A percentile compares a stretch with the other conserved stretches of the same genome.
These are phyloP conservation scores for Zymoseptoria tritici DNA, from an alignment of 2,329 filamentous ascomycete genomes.

Conservation along the genomic window DNA sequence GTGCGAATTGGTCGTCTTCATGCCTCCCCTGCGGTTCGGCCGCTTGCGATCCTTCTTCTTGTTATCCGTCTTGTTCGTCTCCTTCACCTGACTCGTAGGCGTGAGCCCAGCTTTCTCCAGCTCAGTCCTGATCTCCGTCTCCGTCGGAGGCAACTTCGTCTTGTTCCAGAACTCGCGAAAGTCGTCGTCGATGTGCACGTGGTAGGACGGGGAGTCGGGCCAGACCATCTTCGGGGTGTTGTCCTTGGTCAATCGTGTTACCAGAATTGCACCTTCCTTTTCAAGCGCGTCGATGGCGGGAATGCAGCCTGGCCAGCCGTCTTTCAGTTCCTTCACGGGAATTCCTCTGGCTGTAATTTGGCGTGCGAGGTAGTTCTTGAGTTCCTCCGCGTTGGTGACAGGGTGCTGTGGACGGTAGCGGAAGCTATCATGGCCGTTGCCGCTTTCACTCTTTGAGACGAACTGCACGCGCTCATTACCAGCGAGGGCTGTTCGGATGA, in stretches of 20 bases:
- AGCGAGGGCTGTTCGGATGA: constrained; percentile 61
- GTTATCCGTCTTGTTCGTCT: constrained; percentile 40
- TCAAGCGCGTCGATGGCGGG: constrained; percentile 72
- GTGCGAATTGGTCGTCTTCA: constrained; percentile 77
- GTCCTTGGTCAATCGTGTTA: constrained; percentile 89
- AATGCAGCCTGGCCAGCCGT: constrained; percentile 86
- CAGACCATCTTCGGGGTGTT: constrained; percentile 78
- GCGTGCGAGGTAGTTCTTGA: constrained; percentile 72
- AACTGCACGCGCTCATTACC: constrained; percentile 56
- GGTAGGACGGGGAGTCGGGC: constrained; percentile 63
- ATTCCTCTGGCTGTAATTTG: constrained; percentile 76
- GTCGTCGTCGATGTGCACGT: constrained; percentile 62
- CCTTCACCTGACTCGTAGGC: constrained; percentile 74
- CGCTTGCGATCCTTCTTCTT: constrained; percentile 62
- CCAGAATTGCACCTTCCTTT: constrained; percentile 67
- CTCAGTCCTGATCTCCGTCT: constrained; percentile 69
- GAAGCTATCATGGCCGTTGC: constrained; percentile 59
- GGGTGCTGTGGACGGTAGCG: constrained; percentile 76
- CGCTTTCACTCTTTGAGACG: constrained; percentile 34
- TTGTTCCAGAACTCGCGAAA: constrained; percentile 79
- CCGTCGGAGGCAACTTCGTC: constrained; percentile 62
- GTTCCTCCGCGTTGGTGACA: constrained; percentile 67
- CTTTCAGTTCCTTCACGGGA: constrained; percentile 82
- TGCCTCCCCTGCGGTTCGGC: constrained; percentile 61
- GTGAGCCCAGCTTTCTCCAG: constrained; percentile 72